Base-by-base conservation (phyloP, 225 moss, liverwort and hornwort species). In the Neckera pumila region DNA sequence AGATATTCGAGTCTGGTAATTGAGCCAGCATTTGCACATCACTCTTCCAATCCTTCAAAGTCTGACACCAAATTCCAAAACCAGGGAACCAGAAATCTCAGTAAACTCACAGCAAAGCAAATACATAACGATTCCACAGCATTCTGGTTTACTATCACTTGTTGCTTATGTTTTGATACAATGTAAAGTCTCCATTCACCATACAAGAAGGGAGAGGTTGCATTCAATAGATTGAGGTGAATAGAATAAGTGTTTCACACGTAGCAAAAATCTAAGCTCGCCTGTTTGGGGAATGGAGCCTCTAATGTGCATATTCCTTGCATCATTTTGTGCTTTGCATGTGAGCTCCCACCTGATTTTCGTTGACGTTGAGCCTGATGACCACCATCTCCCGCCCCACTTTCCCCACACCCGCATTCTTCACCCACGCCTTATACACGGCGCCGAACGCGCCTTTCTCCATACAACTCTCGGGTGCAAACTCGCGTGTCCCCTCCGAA, bases 1-100 rank as follows among this genome's bases (percentile, higher is more conserved):
- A 93, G 34, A 93, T 82, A 82, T 91, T 92, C 42, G 90, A 63
- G 82, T 93, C 89, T 4, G 86, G 79, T 82, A 93, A 82, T 42
- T 84, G 91, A 7, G 89, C 84, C 42, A 93, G 88, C 84, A 92
- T 87, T 88, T 89, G 92, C 60, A 93, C 86, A n/a, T 92, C 92
- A 23, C 82, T 74, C 83, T 66, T 93, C 93, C 93, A 93, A 34
- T 92, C 92, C 82, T 89, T 89, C 72, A 89, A 75, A 25, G 56
- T 67, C 92, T 93, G 90, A 6, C 63, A 69, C 19, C 58, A 30
- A 76, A 87, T 36, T 18, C 57, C 85, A 21, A n/a, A 80, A 82
- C 5, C 28, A 64, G 36, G 36, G 34, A 61, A 60, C 8, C 25
- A 36, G 28, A 12, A 9, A 45, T 40, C 65, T 65, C 79, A 63